These are phyloP conservation scores for Globisporangium yorkense DNA, from an alignment of 352 stramenopile species.

Conservation along the genomic window DNA sequence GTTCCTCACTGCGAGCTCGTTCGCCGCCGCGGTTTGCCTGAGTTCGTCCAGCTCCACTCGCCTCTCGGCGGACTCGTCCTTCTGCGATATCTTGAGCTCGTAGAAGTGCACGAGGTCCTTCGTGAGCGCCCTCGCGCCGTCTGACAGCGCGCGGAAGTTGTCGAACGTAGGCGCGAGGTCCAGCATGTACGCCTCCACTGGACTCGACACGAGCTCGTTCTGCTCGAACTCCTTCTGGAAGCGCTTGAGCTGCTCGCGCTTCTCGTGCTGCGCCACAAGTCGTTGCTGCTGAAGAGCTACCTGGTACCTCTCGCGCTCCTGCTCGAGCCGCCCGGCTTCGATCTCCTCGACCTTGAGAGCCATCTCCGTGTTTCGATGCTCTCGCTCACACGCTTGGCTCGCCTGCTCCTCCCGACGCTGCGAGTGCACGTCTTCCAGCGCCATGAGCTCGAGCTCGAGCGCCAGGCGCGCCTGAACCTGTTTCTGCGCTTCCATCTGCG, in stretches of 20 bases:
- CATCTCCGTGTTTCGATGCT: conserved; percentile 30
- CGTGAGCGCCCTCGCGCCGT: conserved; percentile 30
- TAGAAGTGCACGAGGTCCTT: conserved; percentile 54
- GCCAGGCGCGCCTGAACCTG: conserved; percentile 22
- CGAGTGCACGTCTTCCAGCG: conserved; percentile 46
- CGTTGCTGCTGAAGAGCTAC: conserved; percentile 41
- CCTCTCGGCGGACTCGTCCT: conserved; percentile 31
- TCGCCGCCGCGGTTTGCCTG: conserved; percentile 17
- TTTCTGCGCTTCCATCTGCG: conserved; percentile 55
- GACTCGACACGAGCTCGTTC: conserved; percentile 52
- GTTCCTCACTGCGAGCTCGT: conserved; percentile 47
- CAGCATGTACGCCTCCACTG: conserved; percentile 50
- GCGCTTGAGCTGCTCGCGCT: conserved; percentile 48
- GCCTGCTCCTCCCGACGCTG: conserved; percentile 37
- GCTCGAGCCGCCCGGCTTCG: conserved; percentile 40
- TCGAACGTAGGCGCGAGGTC: conserved; percentile 31
- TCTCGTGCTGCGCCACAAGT: conserved; percentile 35
- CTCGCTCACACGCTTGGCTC: conserved; percentile 21
- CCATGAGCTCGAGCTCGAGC: conserved; percentile 49
- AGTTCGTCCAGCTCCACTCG: conserved; percentile 25
- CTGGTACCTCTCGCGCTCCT: conserved; percentile 33
- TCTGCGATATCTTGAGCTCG: conserved; percentile 46
- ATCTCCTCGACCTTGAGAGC: conserved; percentile 39
- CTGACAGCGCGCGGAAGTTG: conserved; percentile 28
- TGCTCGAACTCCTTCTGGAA: conserved; percentile 63